Evolutionary conservation across 2,329 filamentous ascomycete genomes (phyloP).

Genomic region (Parascedosporium putredinis): DNA sequence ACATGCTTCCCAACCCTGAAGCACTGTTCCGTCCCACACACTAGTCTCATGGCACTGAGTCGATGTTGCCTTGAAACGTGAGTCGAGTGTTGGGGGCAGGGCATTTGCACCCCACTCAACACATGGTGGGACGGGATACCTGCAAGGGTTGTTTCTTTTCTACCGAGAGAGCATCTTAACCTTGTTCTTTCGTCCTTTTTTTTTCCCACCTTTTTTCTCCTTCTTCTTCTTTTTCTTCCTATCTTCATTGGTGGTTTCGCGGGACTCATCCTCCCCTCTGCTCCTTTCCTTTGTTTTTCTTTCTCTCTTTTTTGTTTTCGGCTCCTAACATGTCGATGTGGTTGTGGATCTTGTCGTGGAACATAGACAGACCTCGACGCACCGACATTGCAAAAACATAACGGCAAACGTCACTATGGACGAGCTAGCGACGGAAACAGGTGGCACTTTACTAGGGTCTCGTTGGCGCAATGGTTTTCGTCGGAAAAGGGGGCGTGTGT

Average conservation of each 20-base stretch:
- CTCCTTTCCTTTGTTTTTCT: background rate
- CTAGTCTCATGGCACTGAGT: background rate
- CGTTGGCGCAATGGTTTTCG: background rate
- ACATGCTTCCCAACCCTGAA: background rate
- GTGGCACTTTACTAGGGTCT: background rate
- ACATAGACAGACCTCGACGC: background rate
- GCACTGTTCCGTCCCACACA: background rate
- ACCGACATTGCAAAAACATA: background rate
- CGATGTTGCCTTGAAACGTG: background rate
- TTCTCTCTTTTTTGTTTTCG: background rate
- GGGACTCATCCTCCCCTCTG: background rate
- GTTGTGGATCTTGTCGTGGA: background rate
- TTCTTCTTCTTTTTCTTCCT: slow-evolving; percentile 2
- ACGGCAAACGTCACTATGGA: background rate
- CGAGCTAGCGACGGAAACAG: background rate
- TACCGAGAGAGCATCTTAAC: background rate
- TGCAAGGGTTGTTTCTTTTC: slow-evolving; percentile 1
- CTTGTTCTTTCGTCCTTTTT: background rate
- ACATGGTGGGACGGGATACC: background rate
- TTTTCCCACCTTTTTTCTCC: slow-evolving; percentile 8
- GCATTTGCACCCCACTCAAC: too few species aligned
- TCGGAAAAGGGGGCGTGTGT: background rate
- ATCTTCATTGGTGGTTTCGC: slow-evolving; percentile 1
- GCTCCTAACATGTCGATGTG: background rate
- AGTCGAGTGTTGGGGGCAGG: too few species aligned